phyloP scores from a whole-genome alignment of 2,329 filamentous ascomycete species.

The Pseudogymnoascus sp. region DNA sequence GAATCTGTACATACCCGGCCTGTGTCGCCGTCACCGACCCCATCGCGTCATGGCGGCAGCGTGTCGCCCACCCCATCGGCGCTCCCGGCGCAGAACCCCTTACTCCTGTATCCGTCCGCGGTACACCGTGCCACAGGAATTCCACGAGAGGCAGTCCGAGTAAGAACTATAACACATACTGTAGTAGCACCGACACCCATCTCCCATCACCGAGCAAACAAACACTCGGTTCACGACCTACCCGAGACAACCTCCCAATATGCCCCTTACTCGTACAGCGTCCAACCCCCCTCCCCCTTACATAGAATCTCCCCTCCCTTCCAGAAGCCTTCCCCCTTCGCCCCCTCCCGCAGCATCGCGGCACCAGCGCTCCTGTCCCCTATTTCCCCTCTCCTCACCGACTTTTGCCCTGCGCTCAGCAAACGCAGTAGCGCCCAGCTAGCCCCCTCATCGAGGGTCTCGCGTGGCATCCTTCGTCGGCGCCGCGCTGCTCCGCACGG shows the following conservation, averaged over 20 bases:
- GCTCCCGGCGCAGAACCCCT: not conserved
- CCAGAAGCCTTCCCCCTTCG: slow-evolving; percentile 6
- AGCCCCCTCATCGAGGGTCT: not conserved
- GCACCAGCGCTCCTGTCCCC: not conserved
- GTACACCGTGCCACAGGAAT: not conserved
- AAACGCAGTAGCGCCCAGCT: not conserved
- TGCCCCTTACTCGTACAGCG: not conserved
- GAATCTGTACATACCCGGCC: not conserved
- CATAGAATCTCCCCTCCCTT: not conserved
- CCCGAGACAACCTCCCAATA: not conserved
- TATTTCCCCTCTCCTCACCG: not conserved
- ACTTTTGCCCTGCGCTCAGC: not conserved
- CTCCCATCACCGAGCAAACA: not conserved
- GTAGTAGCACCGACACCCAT: not conserved
- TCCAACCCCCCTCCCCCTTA: not conserved
- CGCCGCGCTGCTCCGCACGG: not conserved
- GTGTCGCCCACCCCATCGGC: not conserved
- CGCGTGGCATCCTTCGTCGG: not conserved
- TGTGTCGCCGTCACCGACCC: slow-evolving; percentile 1
- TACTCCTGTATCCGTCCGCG: not conserved
- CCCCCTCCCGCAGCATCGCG: not conserved
- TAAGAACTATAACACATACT: not conserved
- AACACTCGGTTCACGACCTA: not conserved
- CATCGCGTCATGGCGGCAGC: not conserved
- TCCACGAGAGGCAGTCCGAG: slow-evolving; percentile 1